These are phyloP conservation scores for Ophiobolus disseminans DNA, from an alignment of 2,329 filamentous ascomycete genomes.

Conservation along the genomic window DNA sequence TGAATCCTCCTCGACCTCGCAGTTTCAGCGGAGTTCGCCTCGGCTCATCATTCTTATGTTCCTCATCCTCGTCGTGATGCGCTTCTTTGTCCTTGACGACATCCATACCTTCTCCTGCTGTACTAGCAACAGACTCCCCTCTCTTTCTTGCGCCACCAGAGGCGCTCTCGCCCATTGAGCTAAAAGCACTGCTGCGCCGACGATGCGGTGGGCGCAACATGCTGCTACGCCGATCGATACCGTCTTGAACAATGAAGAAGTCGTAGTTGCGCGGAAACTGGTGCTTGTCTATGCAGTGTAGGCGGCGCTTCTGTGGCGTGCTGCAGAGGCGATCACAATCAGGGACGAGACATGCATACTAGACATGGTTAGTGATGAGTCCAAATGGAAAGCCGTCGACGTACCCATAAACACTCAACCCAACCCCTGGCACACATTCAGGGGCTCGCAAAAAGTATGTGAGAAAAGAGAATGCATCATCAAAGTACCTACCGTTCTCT, in stretches of 20 bases:
- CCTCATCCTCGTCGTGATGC: constrained; percentile 5
- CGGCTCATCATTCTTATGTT: constrained; percentile 15
- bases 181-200: constrained; percentile 39
- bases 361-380: constrained; percentile 12
- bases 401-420: constrained; percentile 11
- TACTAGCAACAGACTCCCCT: constrained; percentile 29
- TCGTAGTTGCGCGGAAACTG: constrained; percentile 72
- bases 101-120: constrained; percentile 32
- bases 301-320: constrained; percentile 80
- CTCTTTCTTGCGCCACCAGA: constrained; percentile 15
- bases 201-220: constrained; percentile 65
- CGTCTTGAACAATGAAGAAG: constrained; percentile 76
- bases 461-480: constrained; percentile 3
- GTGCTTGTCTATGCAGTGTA: constrained; percentile 92
- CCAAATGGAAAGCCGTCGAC: constrained; percentile 4
- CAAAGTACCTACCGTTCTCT: constrained; percentile 75
- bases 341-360: constrained; percentile 91
- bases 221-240: constrained; percentile 84
- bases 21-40: constrained; percentile 30
- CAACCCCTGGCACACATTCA: not conserved
- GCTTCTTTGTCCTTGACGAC: constrained; percentile 21
- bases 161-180: constrained; percentile 13
- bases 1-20: constrained; percentile 42
- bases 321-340: constrained; percentile 84
- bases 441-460: not conserved